A percentile compares a stretch with the other conserved stretches of the same genome.
phyloP scores from a whole-genome alignment of 305 asterid species.

The Coffea humblotiana region DNA sequence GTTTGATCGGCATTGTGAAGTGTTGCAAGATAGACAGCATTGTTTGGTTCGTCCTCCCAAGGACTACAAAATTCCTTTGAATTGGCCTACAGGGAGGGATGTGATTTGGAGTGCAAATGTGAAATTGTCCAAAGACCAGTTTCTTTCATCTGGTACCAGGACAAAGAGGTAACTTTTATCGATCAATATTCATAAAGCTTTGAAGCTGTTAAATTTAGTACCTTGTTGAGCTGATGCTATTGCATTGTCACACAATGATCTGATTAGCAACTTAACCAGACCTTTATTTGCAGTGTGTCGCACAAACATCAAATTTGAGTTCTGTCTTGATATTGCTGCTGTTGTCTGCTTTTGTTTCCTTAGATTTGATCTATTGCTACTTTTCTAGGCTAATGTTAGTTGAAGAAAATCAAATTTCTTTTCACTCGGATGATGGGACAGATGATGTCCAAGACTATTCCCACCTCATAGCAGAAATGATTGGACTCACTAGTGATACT shows the following conservation, averaged over 20 bases:
- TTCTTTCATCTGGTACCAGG: conserved; percentile 98
- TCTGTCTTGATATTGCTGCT: neutral
- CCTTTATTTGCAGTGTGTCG: neutral
- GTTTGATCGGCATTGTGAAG: conserved; percentile 89
- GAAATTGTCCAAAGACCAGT: conserved; percentile 91
- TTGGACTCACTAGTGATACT: conserved; percentile 82
- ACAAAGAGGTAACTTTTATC: conserved; percentile 70
- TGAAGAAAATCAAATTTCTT: conserved; percentile 95
- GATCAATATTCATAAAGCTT: conserved; percentile 4
- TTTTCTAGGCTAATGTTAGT: conserved; percentile 80
- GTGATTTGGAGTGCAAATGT: conserved; percentile 95
- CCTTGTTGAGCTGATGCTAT: neutral
- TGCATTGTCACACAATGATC: neutral
- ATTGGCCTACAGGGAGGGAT: conserved; percentile 96
- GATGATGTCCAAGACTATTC: conserved; percentile 92
- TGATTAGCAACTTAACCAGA: neutral
- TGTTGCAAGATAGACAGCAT: conserved; percentile 49
- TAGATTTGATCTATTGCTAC: conserved; percentile 27
- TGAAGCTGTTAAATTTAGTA: neutral
- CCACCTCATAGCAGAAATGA: conserved; percentile 86
- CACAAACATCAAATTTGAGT: neutral
- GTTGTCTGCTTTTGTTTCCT: conserved; percentile 4
- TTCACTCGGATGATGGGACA: conserved; percentile 81
- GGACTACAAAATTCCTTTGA: conserved; percentile 90
- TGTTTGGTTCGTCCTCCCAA: conserved; percentile 93